Evolutionary conservation across 106 monocot species (phyloP), one percentile per base, ranked within the genome.

Genomic region (Dioscorea zingiberensis): DNA sequence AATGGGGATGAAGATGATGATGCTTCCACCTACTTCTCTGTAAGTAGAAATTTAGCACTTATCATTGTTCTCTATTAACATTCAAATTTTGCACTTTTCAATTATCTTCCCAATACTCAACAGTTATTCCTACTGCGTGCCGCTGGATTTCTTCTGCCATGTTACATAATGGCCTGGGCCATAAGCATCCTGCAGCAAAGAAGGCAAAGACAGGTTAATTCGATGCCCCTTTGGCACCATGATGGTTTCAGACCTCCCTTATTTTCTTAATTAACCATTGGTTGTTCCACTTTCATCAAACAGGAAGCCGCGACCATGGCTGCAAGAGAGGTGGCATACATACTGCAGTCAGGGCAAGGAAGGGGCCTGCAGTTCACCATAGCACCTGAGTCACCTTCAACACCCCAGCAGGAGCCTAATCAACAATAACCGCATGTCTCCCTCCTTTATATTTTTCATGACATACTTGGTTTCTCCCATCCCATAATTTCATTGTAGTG

Each of bases 81-180:
- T 28, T 49, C n/a, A 16, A 57, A 28, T 63, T 65, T 64, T 12
- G 14, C 56, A 18, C 4, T 61, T 58, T 0, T n/a, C 26, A 13
- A 44, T 58, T 28, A 17, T 24, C 16, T 17, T 17, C 21, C 0
- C 17, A 18, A 27, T 66, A 16, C 6, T 73, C 25, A 60, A 49
- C 78, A 93, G 93, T 69, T 93, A 6, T 88, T 93, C 71, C 70
- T 88, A 47, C 68, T 88, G 32, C 75, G 88, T 22, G 88, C 85
- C 75, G 85, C 85, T 78, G 93, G 88, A 51, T 88, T 93, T 80
- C 66, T 93, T 16, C 55, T 93, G 64, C 93, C 93, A 46, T 93
- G 82, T 71, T 85, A 93, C 47, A 78, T 88, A 38, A 83, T 93
- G 85, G 88, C 82, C 27, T 93, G 93, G 88, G 88, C 85, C 18